phyloP scores from a whole-genome alignment of 345 rosid genomes.

The Syzygium aromaticum region DNA sequence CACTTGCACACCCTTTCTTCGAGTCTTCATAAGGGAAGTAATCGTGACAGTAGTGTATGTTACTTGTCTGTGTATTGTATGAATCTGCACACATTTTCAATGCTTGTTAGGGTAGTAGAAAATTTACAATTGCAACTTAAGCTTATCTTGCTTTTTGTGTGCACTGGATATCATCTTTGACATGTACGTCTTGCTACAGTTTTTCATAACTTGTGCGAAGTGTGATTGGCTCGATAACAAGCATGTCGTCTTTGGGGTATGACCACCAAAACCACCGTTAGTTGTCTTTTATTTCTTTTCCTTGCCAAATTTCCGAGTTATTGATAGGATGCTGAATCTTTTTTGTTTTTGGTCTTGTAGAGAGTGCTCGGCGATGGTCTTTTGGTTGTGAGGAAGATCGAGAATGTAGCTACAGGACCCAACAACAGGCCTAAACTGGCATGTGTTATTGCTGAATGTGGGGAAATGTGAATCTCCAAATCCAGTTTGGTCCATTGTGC shows the following conservation, averaged over 20 bases:
- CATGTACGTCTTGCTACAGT: conserved; percentile 39
- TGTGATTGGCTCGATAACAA: conserved; percentile 98
- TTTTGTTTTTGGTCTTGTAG: conserved; percentile 14
- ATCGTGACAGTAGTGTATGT: not conserved
- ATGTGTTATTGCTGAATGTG: conserved; percentile 74
- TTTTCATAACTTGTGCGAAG: conserved; percentile 89
- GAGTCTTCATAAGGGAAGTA: not conserved
- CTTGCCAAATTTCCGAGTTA: not conserved
- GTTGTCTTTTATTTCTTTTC: not conserved
- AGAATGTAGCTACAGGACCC: conserved; percentile 92
- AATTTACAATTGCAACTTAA: not conserved
- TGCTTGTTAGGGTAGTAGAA: not conserved
- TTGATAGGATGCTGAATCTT: not conserved
- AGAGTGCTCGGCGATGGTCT: conserved; percentile 94
- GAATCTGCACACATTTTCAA: not conserved
- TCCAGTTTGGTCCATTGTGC: not conserved
- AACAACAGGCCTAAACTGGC: conserved; percentile 88
- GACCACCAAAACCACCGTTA: not conserved
- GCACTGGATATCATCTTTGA: not conserved
- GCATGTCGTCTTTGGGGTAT: conserved; percentile 98
- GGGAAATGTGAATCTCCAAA: conserved; percentile 62
- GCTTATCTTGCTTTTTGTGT: not conserved
- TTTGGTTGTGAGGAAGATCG: conserved; percentile 75
- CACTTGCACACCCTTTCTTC: not conserved
- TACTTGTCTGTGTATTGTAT: not conserved